phyloP scores from a whole-genome alignment of 345 rosid species.

The Diplotaxis tenuifolia region DNA sequence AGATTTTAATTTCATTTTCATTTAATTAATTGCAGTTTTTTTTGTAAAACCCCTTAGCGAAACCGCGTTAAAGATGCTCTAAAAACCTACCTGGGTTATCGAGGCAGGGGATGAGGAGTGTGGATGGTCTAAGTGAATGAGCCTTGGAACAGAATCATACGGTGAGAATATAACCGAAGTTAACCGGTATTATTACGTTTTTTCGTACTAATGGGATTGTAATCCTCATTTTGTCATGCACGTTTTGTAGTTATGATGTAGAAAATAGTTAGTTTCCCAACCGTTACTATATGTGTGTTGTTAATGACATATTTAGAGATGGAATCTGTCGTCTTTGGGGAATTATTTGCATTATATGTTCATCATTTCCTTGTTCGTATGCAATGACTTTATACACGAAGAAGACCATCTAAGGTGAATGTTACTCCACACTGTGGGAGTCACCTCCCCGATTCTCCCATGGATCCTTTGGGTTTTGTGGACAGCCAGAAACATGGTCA shows the following conservation, averaged over 20 bases:
- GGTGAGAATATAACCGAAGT: not conserved
- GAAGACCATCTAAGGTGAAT: slow-evolving; percentile 87
- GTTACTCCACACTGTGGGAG: no score
- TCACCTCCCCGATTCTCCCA: no score
- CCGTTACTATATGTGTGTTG: not conserved
- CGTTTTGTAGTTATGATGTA: not conserved
- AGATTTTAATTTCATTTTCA: no score
- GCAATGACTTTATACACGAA: slow-evolving; percentile 53
- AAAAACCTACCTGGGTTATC: no score
- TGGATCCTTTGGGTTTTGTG: no score
- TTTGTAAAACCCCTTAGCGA: no score
- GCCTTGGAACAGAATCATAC: no score
- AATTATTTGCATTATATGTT: slow-evolving; percentile 43
- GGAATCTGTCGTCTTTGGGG: not conserved
- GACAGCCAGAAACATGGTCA: no score
- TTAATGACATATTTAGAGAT: not conserved
- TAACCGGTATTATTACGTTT: not conserved
- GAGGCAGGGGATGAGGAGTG: no score
- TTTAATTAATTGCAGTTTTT: no score
- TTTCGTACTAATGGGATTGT: not conserved
- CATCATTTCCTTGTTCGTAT: slow-evolving; percentile 57
- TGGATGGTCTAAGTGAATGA: not conserved
- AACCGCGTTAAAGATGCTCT: no score
- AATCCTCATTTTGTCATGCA: not conserved
- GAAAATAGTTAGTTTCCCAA: not conserved